Evolutionary conservation across 345 rosid species (phyloP).

Genomic region (Hibiscus mutabilis): DNA sequence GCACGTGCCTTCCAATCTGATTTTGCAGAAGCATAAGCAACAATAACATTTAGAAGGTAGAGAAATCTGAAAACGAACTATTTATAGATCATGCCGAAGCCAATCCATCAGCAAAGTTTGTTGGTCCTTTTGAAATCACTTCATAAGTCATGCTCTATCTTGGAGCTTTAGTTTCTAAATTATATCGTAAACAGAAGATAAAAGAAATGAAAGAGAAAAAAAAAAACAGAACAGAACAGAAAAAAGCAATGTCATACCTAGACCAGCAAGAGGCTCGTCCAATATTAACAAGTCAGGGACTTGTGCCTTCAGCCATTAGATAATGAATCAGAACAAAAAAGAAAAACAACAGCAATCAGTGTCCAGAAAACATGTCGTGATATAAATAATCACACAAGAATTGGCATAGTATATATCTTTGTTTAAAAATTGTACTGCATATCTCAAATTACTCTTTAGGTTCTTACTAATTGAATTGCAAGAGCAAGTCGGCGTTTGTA

Average conservation of each 20-base stretch:
- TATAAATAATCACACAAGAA: constrained; percentile 1
- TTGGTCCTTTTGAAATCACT: neutral
- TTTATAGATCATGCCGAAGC: neutral
- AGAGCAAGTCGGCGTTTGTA: constrained; percentile 91
- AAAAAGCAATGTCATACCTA: constrained; percentile 49
- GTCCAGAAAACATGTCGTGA: neutral
- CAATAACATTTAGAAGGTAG: neutral
- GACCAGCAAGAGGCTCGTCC: constrained; percentile 98
- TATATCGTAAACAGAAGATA: neutral
- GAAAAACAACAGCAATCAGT: neutral
- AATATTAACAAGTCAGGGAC: constrained; percentile 75
- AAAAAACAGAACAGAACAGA: constrained; percentile 4
- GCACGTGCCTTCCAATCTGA: constrained; percentile 95
- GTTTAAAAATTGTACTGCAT: neutral
- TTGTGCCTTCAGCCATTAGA: constrained; percentile 40
- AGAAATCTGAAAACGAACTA: neutral
- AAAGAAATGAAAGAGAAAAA: constrained; percentile 8
- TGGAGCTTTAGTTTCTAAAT: neutral
- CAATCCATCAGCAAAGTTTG: neutral
- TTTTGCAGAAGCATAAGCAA: constrained; percentile 9
- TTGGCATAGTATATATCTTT: neutral
- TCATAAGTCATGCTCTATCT: neutral
- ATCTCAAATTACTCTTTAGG: constrained; percentile 8
- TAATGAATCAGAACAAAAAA: neutral
- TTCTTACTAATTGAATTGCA: constrained; percentile 78